These are phyloP conservation scores for Pleoardoris graminearum DNA, from an alignment of 2,329 filamentous ascomycete species.

Conservation along the genomic window DNA sequence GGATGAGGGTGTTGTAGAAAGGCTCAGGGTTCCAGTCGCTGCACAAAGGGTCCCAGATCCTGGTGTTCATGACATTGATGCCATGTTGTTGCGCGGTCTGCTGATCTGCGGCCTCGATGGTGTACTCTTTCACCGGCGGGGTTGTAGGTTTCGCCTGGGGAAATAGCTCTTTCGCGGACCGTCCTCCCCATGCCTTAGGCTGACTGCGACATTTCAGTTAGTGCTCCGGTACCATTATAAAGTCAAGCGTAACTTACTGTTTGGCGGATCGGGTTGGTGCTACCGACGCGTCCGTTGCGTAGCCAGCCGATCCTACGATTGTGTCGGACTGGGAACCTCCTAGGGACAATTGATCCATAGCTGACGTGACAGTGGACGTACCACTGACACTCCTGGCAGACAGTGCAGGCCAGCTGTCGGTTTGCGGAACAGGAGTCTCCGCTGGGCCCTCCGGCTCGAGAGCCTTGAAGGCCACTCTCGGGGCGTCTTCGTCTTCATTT, in stretches of 20 bases:
- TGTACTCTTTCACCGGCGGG: constrained; percentile 29
- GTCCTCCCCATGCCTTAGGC: constrained; percentile 28
- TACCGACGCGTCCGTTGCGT: no score
- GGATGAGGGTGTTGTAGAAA: constrained; percentile 52
- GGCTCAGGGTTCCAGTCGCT: constrained; percentile 52
- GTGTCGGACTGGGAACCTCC: constrained; percentile 15
- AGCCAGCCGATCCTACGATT: no score
- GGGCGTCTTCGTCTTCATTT: constrained; percentile 23
- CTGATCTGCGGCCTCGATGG: constrained; percentile 32
- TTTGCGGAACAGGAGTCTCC: neutral
- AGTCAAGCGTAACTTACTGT: neutral
- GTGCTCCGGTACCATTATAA: no score
- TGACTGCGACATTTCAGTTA: no score
- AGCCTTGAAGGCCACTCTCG: constrained; percentile 25
- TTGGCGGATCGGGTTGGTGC: no score
- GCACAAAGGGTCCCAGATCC: constrained; percentile 56
- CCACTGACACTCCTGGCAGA: constrained; percentile 5
- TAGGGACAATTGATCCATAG: constrained; percentile 23
- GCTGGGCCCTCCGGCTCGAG: constrained; percentile 26
- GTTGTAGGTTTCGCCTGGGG: constrained; percentile 38
- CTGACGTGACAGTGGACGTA: constrained; percentile 12
- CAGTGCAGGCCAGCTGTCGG: constrained; percentile 26
- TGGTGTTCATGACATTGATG: constrained; percentile 45
- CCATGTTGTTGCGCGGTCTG: constrained; percentile 31
- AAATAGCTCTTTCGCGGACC: constrained; percentile 40